Percentiles rank a stretch among this genome's conserved stretches.
These are phyloP conservation scores for Furculomyces boomerangus DNA, from an alignment of 371 early-diverging fungal genomes.

Conservation along the genomic window DNA sequence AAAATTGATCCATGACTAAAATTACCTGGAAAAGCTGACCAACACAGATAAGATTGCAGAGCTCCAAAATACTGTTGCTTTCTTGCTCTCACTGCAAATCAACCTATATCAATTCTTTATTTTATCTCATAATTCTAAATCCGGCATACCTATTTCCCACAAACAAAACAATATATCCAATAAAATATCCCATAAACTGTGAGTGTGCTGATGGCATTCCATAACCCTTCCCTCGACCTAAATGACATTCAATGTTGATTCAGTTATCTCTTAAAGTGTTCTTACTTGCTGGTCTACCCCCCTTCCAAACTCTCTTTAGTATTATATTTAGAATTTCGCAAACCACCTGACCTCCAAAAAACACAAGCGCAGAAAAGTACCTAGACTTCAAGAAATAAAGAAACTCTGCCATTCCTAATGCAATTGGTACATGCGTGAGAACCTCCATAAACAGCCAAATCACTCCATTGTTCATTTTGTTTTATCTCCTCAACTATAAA, in stretches of 20 bases:
- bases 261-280: background rate
- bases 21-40: background rate
- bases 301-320: constrained; percentile 46
- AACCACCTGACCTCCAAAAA: constrained; percentile 59
- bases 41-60: background rate
- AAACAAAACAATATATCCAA: constrained; percentile 39
- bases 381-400: too few species aligned
- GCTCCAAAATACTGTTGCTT: background rate
- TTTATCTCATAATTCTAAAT: constrained; percentile 16
- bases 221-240: constrained; percentile 64
- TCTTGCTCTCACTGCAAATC: background rate
- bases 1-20: background rate
- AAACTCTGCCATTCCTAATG: too few species aligned
- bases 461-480: too few species aligned
- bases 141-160: constrained; percentile 17
- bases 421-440: too few species aligned
- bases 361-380: constrained; percentile 45
- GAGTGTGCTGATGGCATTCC: constrained; percentile 91
- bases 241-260: constrained; percentile 8
- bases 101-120: background rate
- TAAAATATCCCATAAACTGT: constrained; percentile 80
- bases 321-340: constrained; percentile 59
- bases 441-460: too few species aligned
- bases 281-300: constrained; percentile 39
- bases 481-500: too few species aligned